Conservation (phyloP, 2,329 filamentous ascomycete genomes). For the Pestalotiopsis fici region DNA sequence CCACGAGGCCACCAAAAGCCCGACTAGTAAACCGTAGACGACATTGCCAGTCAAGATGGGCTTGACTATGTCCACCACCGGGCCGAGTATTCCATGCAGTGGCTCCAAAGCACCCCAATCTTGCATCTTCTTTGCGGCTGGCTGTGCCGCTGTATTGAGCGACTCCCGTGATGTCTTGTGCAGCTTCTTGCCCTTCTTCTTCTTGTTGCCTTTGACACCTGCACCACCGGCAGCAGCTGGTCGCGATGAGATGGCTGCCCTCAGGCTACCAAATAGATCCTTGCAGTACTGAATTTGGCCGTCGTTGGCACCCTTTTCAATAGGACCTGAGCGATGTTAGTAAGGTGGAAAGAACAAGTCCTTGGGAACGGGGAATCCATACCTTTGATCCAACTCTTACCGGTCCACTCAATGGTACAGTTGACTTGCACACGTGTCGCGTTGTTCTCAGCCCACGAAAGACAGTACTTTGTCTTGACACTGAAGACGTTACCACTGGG, state of each 20-base stretch:
- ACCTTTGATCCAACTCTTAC: constrained; percentile 98
- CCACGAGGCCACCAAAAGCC: constrained; percentile 75
- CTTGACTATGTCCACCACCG: constrained; percentile 67
- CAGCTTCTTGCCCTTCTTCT: constrained; percentile 60
- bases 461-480: constrained; percentile 91
- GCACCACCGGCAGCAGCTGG: constrained; percentile 48
- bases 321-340: constrained; percentile 64
- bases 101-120: constrained; percentile 85
- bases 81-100: constrained; percentile 67
- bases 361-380: constrained; percentile 26
- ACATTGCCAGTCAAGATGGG: constrained; percentile 77
- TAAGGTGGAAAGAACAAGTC: not conserved
- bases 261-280: constrained; percentile 75
- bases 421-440: constrained; percentile 83
- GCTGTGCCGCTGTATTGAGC: constrained; percentile 37
- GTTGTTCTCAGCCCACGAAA: constrained; percentile 89
- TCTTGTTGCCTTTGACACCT: constrained; percentile 56
- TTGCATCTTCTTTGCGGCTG: constrained; percentile 40
- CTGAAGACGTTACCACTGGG: constrained; percentile 90
- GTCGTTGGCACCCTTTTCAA: constrained; percentile 92
- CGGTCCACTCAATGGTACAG: constrained; percentile 91
- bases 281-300: constrained; percentile 84
- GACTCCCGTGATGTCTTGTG: constrained; percentile 44
- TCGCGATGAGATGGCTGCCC: constrained; percentile 69
- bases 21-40: constrained; percentile 72